Percentiles rank a stretch among this genome's conserved stretches.
Evolutionary conservation across 164 flowering plant species (phyloP).

Genomic region (Platanus orientalis): DNA sequence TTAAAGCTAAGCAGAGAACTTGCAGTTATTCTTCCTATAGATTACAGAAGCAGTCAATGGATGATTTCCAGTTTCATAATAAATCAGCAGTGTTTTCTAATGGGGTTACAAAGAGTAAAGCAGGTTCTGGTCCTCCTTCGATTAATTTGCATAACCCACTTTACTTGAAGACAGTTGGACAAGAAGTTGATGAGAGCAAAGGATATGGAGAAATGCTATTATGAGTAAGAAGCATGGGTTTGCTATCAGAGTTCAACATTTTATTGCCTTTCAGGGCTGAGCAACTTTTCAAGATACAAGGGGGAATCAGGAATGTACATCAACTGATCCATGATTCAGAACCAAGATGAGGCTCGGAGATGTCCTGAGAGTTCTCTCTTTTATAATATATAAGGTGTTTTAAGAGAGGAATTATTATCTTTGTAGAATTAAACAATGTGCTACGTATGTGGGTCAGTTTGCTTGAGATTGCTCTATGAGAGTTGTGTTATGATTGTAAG

Average conservation of each 20-base stretch:
- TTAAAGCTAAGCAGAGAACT: constrained; percentile 67
- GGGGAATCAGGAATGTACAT: background rate
- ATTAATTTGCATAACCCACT: constrained; percentile 39
- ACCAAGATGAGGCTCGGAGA: background rate
- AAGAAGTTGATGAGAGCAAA: constrained; percentile 34
- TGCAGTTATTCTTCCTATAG: constrained; percentile 25
- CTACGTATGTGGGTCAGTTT: background rate
- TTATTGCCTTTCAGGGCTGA: constrained; percentile 37
- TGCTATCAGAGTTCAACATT: constrained; percentile 47
- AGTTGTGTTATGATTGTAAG: background rate
- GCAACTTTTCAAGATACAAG: background rate
- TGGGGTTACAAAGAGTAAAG: constrained; percentile 53
- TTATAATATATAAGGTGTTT: constrained; percentile 5
- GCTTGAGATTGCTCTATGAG: background rate
- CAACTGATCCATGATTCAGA: constrained; percentile 3
- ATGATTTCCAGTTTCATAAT: constrained; percentile 68
- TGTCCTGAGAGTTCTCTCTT: background rate
- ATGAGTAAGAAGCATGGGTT: constrained; percentile 17
- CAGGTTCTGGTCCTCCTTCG: constrained; percentile 40
- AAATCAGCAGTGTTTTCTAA: constrained; percentile 33
- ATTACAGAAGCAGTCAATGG: constrained; percentile 65
- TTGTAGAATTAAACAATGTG: constrained; percentile 2
- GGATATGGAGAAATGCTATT: constrained; percentile 30
- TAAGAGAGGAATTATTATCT: background rate
- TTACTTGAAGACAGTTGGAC: constrained; percentile 30